Base-by-base conservation (phyloP, 2,329 filamentous ascomycete genomes). In the Aureobasidium sp. region DNA sequence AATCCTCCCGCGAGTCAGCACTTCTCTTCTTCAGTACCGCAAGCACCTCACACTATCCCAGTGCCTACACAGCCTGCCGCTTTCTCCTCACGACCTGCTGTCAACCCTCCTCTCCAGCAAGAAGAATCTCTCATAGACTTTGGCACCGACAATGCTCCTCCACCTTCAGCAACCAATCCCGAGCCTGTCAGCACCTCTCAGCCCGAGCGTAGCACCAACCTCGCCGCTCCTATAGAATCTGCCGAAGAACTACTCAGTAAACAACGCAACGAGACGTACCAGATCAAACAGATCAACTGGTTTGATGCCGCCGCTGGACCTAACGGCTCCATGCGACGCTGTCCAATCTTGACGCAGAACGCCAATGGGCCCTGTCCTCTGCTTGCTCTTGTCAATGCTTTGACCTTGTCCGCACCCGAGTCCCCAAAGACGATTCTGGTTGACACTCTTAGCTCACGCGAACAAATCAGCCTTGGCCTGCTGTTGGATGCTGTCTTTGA, bases 301-400 rank as follows among this genome's bases (percentile, higher is more conserved):
- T 79, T 85, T 62, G 90, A 96, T 70, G 74, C 78, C 2, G 81
- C 71, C 11, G 78, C 80, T 0, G 71, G 78, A 1, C 78, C 81
- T 29, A 62, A 78, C 1, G 79, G 81, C n/a, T 84, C 84, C 57
- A 79, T 89, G 38, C 81, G 90, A 45, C 81, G 82, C n/a, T 93
- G 90, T 0, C 93, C 94, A 0, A 90, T 97, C 60, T 77, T 97
- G 42, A 85, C 95, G 3, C 93, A 99, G 69, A 97, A 96, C 67
- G 84, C 87, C 60, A 99, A 99, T 68, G 94, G 94, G 0, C 94
- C 94, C 0, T 99, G 94, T 72, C 94, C 94, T 1, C 76, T 99
- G 15, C 84, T 99, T 27, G 94, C 94, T 2, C 79, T 99, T 5
- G 92, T 97, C 61, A 99, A 99, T 71, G 92, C 92, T 1, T 79